These are phyloP conservation scores for Raphanus hybrid DNA, from an alignment of 441 rosid genomes.

Conservation along the genomic window DNA sequence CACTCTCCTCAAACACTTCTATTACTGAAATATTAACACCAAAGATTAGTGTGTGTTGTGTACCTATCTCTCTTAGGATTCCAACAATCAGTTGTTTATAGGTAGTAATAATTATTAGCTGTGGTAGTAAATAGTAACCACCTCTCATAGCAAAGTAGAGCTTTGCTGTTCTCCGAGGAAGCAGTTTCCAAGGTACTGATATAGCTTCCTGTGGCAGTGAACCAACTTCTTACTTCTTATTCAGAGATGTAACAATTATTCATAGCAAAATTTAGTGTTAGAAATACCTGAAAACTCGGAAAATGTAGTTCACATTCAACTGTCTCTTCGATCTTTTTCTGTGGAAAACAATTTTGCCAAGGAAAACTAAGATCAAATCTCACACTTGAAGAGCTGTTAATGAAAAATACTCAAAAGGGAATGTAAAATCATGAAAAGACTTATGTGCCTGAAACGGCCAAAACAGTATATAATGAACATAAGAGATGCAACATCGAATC, in stretches of 20 bases:
- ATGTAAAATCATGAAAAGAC: neutral
- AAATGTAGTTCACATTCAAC: slow-evolving; percentile 9
- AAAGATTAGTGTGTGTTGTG: no score
- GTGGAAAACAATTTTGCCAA: slow-evolving; percentile 39
- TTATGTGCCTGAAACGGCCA: neutral
- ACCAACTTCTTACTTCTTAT: neutral
- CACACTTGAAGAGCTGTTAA: neutral
- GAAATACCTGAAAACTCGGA: slow-evolving; percentile 53
- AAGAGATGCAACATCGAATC: slow-evolving; percentile 2
- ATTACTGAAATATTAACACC: slow-evolving; percentile 51
- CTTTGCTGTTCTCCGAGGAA: slow-evolving; percentile 67
- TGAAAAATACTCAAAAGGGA: neutral
- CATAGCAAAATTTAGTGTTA: neutral
- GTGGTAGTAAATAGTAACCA: slow-evolving; percentile 27
- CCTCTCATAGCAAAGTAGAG: slow-evolving; percentile 89
- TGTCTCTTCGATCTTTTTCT: slow-evolving; percentile 64
- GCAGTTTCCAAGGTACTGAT: slow-evolving; percentile 68
- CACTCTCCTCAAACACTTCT: slow-evolving; percentile 71
- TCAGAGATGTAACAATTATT: neutral
- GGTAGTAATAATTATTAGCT: neutral
- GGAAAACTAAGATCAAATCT: neutral
- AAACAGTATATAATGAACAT: neutral
- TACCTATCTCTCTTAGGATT: no score
- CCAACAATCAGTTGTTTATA: no score
- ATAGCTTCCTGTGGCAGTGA: slow-evolving; percentile 5